phyloP scores from a whole-genome alignment of 345 rosid genomes.

The Aegle marmelos region DNA sequence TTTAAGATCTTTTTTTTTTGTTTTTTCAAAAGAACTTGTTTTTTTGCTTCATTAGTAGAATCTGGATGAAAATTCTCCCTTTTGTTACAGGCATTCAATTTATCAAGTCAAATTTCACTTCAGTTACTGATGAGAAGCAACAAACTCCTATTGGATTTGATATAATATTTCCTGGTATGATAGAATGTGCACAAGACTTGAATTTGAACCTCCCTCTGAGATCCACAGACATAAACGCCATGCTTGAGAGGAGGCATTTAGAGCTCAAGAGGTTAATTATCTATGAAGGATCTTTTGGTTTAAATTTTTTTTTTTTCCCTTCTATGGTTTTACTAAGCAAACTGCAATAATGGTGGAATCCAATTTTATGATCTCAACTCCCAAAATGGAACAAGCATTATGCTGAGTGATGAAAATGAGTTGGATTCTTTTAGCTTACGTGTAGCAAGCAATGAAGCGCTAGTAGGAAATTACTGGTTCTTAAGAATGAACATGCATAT shows the following conservation, averaged over 20 bases:
- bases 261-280: constrained; percentile 54
- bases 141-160: constrained; percentile 69
- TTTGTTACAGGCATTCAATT: constrained; percentile 58
- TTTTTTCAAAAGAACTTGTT: background rate
- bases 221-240: constrained; percentile 38
- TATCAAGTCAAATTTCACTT: constrained; percentile 58
- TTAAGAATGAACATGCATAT: background rate
- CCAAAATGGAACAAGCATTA: background rate
- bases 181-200: constrained; percentile 62
- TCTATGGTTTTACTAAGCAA: background rate
- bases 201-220: constrained; percentile 58
- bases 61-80: constrained; percentile 4
- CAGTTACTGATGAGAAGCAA: constrained; percentile 52
- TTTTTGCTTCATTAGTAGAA: constrained; percentile 1
- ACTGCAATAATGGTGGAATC: background rate
- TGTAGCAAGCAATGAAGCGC: background rate
- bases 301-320: background rate
- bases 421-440: background rate
- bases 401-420: background rate
- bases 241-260: constrained; percentile 47
- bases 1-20: background rate
- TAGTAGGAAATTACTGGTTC: background rate
- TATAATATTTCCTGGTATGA: constrained; percentile 78
- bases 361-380: background rate
- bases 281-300: background rate